Evolutionary conservation across 2,329 filamentous ascomycete genomes (phyloP).

Genomic region (Aspergillus pseudotamarii): DNA sequence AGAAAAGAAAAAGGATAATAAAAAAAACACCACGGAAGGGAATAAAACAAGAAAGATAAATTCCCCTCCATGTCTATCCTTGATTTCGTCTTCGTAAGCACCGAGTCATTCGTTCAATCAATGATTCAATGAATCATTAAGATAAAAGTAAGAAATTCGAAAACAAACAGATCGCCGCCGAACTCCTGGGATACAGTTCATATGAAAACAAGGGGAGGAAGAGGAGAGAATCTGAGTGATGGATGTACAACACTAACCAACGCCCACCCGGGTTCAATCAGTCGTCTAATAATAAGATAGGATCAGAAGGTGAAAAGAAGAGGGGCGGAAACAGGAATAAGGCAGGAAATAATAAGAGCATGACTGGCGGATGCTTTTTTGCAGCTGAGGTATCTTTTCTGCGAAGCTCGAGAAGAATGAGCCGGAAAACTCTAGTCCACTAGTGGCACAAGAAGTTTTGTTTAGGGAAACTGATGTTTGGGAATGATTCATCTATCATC

Average conservation of each 20-base stretch:
- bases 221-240: conserved; percentile 1
- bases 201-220: neutral
- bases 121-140: conserved; percentile 10
- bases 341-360: neutral
- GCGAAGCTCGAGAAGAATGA: neutral
- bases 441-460: neutral
- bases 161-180: neutral
- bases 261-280: neutral
- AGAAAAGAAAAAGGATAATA: neutral
- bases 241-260: conserved; percentile 1
- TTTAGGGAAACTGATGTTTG: neutral
- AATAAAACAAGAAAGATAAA: neutral
- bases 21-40: conserved; percentile 1
- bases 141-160: neutral
- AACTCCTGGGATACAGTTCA: neutral
- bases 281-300: neutral
- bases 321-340: neutral
- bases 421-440: neutral
- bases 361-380: neutral
- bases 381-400: neutral
- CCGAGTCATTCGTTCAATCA: conserved; percentile 15
- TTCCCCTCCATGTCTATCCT: conserved; percentile 6
- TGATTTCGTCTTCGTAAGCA: conserved; percentile 8
- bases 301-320: neutral
- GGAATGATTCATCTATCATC: conserved; percentile 28